Percentiles rank a stretch among this genome's conserved stretches.
phyloP scores from a whole-genome alignment of 371 early-diverging fungal genomes.

The Lichtheimia hyalospora region DNA sequence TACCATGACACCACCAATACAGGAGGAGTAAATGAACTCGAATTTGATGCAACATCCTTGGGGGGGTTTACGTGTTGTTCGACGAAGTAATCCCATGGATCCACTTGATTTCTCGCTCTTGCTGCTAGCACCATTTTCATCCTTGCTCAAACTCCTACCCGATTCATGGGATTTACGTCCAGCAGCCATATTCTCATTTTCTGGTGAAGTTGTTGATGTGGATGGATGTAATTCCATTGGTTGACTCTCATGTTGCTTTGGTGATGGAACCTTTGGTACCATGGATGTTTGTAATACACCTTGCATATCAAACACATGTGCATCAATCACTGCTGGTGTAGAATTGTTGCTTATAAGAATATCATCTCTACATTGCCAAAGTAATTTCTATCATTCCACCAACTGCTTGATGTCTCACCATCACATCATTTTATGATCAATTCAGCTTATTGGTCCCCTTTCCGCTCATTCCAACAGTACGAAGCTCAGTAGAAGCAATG shows the following conservation, averaged over 20 bases:
- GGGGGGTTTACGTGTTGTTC: constrained; percentile 14
- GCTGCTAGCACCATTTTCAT: constrained; percentile 1
- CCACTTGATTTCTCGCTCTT: constrained; percentile 8
- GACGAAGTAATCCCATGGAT: constrained; percentile 3
- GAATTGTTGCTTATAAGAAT: background rate
- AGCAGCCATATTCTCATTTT: background rate
- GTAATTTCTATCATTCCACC: no score
- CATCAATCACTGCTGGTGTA: constrained; percentile 12
- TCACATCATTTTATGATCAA: no score
- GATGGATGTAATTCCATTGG: background rate
- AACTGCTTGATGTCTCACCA: background rate
- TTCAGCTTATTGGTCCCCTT: no score
- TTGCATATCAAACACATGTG: constrained; percentile 24
- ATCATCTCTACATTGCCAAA: no score
- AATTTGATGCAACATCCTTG: background rate
- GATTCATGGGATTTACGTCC: constrained; percentile 3
- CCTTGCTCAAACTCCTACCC: constrained; percentile 3
- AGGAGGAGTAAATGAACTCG: background rate
- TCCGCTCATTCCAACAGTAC: no score
- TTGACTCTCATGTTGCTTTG: background rate
- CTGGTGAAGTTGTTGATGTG: background rate
- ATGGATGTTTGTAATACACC: constrained; percentile 11
- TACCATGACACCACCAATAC: background rate
- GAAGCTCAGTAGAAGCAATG: no score
- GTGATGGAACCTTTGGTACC: background rate